Base-by-base conservation (phyloP, 768 basidiomycete genomes). In the Ephemerocybe angulata region DNA sequence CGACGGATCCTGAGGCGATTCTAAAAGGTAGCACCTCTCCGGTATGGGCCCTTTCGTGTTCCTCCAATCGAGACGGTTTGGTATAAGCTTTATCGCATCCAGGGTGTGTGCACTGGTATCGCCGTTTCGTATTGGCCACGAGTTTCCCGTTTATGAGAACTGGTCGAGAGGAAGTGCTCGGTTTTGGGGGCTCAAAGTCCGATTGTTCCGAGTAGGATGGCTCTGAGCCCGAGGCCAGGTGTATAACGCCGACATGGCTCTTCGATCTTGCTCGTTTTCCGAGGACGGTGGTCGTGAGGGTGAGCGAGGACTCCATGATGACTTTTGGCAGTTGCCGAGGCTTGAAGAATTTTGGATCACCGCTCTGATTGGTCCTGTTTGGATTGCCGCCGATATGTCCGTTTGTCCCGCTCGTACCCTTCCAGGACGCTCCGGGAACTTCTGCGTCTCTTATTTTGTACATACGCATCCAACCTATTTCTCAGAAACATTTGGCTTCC, bases 1-100 rank as follows among this genome's bases (percentile, higher is more conserved):
- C 13, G n/a, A 17, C 28, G 48, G 55, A 41, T 51, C 10, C 7
- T 28, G 12, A 25, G 55, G 27, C 33, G 27, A 21, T 31, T 6
- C 25, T 43, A 54, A 24, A 37, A 12, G 24, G 62, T 75, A 65
- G 50, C 52, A 95, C 93, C 73, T 90, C 83, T 61, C 95, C 94
- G 0, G 93, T 93, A 73, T 99, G 96, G 7, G 87, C 84, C 31
- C 94, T 79, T 60, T 86, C 76, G 65, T 98, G 96, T 68, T 98
- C 95, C 43, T 80, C 83, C 54, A 98, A 74, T 40, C 94, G 81
- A 2, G 86, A 87, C 0, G 90, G 91, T 62, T 97, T 96, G 3
- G 86, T 76, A 67, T 96, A 98, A 0, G 85, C 76, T 67, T 94
- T 98, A 29, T 71, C 72, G 63, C 96, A 98, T 2, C 83, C 86